These are phyloP conservation scores for Penicillium sp. DNA, from an alignment of 2,329 filamentous ascomycete genomes.

Conservation along the genomic window DNA sequence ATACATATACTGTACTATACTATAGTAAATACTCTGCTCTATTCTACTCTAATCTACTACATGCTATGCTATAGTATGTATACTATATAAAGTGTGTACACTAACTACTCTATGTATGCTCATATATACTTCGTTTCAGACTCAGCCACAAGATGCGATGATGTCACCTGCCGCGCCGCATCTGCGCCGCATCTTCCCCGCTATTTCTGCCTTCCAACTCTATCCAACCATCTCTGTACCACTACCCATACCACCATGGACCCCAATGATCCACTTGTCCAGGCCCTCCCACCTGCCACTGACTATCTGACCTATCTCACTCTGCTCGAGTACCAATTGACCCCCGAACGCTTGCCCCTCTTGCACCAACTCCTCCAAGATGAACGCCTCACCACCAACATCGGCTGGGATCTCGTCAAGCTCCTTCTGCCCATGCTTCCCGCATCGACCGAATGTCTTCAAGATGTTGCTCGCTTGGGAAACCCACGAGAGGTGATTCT, in stretches of 20 bases:
- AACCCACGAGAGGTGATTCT: constrained; percentile 69
- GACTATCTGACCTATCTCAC: constrained; percentile 71
- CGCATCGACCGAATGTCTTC: constrained; percentile 61
- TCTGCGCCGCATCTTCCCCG: not conserved
- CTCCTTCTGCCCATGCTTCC: constrained; percentile 64
- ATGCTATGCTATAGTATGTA: too few species aligned
- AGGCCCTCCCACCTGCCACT: constrained; percentile 63
- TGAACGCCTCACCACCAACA: constrained; percentile 63
- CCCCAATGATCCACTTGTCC: constrained; percentile 55
- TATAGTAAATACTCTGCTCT: too few species aligned
- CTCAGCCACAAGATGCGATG: not conserved
- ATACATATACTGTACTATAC: too few species aligned
- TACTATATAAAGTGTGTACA: too few species aligned
- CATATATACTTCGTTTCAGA: not conserved
- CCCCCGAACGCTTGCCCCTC: constrained; percentile 59
- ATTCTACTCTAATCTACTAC: too few species aligned
- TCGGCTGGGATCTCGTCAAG: constrained; percentile 69
- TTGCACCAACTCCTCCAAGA: constrained; percentile 65
- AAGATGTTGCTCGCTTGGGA: constrained; percentile 64
- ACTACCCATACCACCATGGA: constrained; percentile 35
- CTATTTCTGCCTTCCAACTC: not conserved
- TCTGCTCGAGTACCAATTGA: constrained; percentile 67
- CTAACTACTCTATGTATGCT: too few species aligned
- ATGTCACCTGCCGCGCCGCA: too few species aligned
- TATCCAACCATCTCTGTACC: not conserved